A percentile compares a stretch with the other conserved stretches of the same genome.
phyloP scores from a whole-genome alignment of 2,329 filamentous ascomycete genomes.

The Rugonectria rugulosa region DNA sequence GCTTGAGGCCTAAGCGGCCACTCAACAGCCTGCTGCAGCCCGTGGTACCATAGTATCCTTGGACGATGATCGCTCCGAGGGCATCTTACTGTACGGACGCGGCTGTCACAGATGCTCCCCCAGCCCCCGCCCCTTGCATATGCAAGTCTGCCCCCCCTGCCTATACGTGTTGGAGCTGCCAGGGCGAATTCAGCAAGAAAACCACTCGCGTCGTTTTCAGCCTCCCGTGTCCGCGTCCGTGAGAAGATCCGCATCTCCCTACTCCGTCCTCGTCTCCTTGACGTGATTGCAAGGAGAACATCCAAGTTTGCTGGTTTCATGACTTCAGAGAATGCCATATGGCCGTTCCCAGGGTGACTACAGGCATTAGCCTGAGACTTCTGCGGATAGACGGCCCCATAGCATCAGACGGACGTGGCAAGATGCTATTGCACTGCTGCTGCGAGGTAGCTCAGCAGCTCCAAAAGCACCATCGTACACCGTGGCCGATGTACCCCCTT shows the following conservation, averaged over 20 bases:
- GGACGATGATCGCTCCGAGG: neutral
- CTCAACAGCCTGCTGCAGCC: neutral
- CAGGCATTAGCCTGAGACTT: neutral
- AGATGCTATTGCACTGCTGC: slow-evolving; percentile 27
- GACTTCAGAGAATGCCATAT: too few relatives aligned
- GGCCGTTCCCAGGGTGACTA: neutral
- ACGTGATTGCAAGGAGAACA: too few relatives aligned
- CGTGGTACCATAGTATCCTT: slow-evolving; percentile 1
- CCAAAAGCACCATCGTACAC: too few relatives aligned
- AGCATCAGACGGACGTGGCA: slow-evolving; percentile 36
- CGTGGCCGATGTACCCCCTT: too few relatives aligned
- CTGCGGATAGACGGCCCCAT: slow-evolving; percentile 10
- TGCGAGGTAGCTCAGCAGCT: slow-evolving; percentile 12
- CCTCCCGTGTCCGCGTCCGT: neutral
- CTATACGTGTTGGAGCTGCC: slow-evolving; percentile 23
- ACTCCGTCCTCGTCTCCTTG: too few relatives aligned
- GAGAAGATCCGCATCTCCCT: too few relatives aligned
- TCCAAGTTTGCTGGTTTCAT: too few relatives aligned
- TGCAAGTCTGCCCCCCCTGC: slow-evolving; percentile 1
- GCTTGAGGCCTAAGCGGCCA: slow-evolving; percentile 5
- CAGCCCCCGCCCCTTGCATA: neutral
- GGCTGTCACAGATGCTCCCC: neutral
- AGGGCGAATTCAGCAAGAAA: neutral
- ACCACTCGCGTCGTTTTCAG: slow-evolving; percentile 34
- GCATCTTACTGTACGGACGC: neutral